Conservation (phyloP, 345 rosid species). For the Gynandropsis gynandra region DNA sequence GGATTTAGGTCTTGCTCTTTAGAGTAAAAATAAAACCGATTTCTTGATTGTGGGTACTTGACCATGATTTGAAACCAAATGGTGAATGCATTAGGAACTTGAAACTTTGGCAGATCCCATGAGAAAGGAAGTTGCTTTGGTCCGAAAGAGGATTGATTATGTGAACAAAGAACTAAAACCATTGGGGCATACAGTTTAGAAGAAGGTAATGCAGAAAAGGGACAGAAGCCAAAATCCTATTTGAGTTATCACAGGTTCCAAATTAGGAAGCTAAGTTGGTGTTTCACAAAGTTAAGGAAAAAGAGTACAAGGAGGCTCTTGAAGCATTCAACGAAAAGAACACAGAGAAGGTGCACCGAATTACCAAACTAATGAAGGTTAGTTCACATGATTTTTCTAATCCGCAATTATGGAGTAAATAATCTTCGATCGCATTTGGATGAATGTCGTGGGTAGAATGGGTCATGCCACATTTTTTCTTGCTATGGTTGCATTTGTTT, state of each 20-base stretch:
- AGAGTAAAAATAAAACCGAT: slow-evolving; percentile 3
- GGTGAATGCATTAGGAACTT: slow-evolving; percentile 59
- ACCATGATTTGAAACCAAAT: background rate
- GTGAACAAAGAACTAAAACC: slow-evolving; percentile 96
- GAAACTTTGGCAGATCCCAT: too few species aligned
- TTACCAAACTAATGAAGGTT: slow-evolving; percentile 87
- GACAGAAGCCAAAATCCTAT: background rate
- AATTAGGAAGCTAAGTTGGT: slow-evolving; percentile 18
- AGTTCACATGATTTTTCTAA: slow-evolving; percentile 11
- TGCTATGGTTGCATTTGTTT: too few species aligned
- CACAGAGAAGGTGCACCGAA: slow-evolving; percentile 79
- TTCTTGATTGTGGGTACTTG: slow-evolving; percentile 8
- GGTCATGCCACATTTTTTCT: too few species aligned
- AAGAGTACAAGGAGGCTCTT: slow-evolving; percentile 82
- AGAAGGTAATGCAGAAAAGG: slow-evolving; percentile 47
- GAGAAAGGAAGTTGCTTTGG: too few species aligned
- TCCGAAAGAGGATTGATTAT: too few species aligned
- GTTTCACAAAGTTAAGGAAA: slow-evolving; percentile 42
- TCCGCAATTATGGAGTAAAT: background rate
- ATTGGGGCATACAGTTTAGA: slow-evolving; percentile 74
- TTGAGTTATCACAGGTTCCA: background rate
- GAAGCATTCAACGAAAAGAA: slow-evolving; percentile 74
- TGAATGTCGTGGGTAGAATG: too few species aligned
- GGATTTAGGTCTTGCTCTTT: background rate
- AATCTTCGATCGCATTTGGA: background rate